Evolutionary conservation across 225 moss, liverwort and hornwort genomes (phyloP).

Genomic region (Neckera pumila): DNA sequence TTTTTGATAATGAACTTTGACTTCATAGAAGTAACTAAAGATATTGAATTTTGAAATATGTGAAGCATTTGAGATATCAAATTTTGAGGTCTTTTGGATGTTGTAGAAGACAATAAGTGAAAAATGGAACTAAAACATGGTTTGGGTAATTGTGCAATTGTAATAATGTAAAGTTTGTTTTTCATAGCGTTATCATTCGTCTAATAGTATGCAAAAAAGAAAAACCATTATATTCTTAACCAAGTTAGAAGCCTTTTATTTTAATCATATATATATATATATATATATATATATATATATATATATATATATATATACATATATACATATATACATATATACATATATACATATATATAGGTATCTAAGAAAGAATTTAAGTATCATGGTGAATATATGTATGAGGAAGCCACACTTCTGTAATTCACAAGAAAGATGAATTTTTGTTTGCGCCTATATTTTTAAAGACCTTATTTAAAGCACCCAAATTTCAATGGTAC

Average conservation of each 20-base stretch:
- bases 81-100: fast-evolving
- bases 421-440: background rate
- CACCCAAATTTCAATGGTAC: background rate
- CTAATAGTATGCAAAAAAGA: too few relatives aligned
- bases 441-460: background rate
- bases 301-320: background rate
- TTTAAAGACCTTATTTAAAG: too few relatives aligned
- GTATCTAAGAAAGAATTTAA: background rate
- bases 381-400: background rate
- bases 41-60: background rate
- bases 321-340: fast-evolving
- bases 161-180: too few relatives aligned
- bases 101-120: background rate
- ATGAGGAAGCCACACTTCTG: fast-evolving
- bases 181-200: too few relatives aligned
- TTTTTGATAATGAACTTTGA: background rate
- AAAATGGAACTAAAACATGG: background rate
- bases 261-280: background rate
- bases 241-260: background rate
- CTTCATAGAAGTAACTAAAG: too few relatives aligned
- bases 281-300: background rate
- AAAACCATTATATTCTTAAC: background rate
- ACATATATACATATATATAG: background rate
- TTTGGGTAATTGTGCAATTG: background rate
- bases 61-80: fast-evolving